Base-by-base conservation (phyloP, 768 basidiomycete genomes). In the Boletus pseudo-olivaceus region DNA sequence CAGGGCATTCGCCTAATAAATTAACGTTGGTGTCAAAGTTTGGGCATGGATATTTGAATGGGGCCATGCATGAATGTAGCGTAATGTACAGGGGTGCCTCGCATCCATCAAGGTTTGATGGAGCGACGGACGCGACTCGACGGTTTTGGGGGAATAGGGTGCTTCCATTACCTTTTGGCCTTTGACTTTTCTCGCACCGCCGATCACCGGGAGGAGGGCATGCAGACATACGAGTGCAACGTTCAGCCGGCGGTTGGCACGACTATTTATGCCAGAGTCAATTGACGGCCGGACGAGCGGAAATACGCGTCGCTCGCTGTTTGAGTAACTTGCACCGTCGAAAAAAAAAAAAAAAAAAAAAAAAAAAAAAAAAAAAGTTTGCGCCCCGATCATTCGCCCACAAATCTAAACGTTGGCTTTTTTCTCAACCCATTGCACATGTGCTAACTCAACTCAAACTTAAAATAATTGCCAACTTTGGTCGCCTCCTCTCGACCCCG, bases 391-490 rank as follows among this genome's bases (percentile, higher is more conserved):
- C 66, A 57, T 40, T 55, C 26, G 37, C 47, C 35, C 38, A 51
- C 46, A 51, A 53, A 59, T 55, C 58, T 60, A 48, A 55, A 60
- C 49, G 44, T 56, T 44, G 41, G 6, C 38, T 52, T 47, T 53
- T 60, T 37, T 44, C 38, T 51, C 39, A 48, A 54, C 43, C 47
- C 20, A 47, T 49, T 52, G 48, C 56, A 47, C 57, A 56, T 68
- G 66, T 67, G 58, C 59, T 73, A 80, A 78, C 78, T 77, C 76
- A 80, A 81, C 77, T 74, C 74, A 78, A 83, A 84, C 78, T 78
- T 77, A 77, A 80, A 80, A 77, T 75, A 75, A 66, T 70, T 63
- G 61, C 60, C 67, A 59, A 56, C 49, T 59, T 60, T 38, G 53
- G 59, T 7, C 51, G 42, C 51, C 51, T 56, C 62, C 57, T 56